These are phyloP conservation scores for Clonostachys byssicola DNA, from an alignment of 2,329 filamentous ascomycete species.

Conservation along the genomic window DNA sequence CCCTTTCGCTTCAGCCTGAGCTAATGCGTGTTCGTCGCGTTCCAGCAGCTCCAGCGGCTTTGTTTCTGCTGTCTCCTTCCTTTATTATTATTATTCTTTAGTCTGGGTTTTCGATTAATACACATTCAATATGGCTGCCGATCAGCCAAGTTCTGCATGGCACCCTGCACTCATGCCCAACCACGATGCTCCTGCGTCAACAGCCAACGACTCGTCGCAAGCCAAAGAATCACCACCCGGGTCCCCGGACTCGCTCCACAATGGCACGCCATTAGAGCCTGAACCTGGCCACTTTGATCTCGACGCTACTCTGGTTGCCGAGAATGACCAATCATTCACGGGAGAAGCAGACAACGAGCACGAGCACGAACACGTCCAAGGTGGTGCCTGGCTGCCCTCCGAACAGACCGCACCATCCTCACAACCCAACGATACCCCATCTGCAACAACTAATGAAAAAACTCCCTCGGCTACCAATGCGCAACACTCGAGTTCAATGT, in stretches of 20 bases:
- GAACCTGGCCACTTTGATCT: conserved; percentile 1
- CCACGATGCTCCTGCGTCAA: conserved; percentile 10
- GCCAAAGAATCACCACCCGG: conserved; percentile 1
- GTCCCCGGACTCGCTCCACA: conserved; percentile 5
- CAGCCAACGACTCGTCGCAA: conserved; percentile 3
- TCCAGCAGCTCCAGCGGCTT: no score
- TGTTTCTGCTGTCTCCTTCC: no score
- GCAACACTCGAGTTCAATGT: conserved; percentile 57
- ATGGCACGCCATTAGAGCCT: conserved; percentile 5
- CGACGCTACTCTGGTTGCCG: neutral
- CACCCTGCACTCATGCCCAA: conserved; percentile 35
- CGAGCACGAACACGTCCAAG: conserved; percentile 5
- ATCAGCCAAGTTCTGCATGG: conserved; percentile 28
- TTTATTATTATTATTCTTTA: no score
- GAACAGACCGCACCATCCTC: conserved; percentile 5
- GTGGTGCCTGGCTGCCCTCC: conserved; percentile 13
- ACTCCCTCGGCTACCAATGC: conserved; percentile 7
- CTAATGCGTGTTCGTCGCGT: no score
- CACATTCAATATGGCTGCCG: conserved; percentile 26
- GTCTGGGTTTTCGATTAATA: neutral
- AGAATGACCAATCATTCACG: conserved; percentile 6
- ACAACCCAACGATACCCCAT: neutral
- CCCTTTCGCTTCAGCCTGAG: no score
- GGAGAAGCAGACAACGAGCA: neutral
- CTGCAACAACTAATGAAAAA: neutral